Conservation (phyloP, 352 stramenopile species). For the Globisporangium iwayamae region DNA sequence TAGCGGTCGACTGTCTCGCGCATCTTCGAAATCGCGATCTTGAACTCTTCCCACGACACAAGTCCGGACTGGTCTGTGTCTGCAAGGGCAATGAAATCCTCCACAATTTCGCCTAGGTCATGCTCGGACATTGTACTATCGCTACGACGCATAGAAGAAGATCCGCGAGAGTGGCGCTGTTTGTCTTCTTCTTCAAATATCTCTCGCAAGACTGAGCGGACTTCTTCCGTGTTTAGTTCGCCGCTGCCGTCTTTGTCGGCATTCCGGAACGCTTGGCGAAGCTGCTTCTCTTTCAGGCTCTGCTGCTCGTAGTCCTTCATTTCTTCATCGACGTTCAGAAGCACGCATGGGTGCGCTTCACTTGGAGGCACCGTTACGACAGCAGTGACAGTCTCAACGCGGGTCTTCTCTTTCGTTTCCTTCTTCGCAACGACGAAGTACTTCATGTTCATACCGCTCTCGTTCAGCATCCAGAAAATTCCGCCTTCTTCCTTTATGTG, state of each 20-base stretch:
- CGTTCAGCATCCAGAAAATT: constrained; percentile 85
- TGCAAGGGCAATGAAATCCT: constrained; percentile 76
- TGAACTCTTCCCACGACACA: constrained; percentile 87
- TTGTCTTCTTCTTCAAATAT: constrained; percentile 74
- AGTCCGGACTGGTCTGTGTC: constrained; percentile 75
- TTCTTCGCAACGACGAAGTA: constrained; percentile 82
- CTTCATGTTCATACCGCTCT: constrained; percentile 72
- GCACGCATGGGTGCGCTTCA: constrained; percentile 52
- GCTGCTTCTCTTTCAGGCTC: constrained; percentile 83
- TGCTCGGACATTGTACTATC: constrained; percentile 54
- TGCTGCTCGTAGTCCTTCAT: constrained; percentile 69
- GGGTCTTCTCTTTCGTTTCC: constrained; percentile 40
- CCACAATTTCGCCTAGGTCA: constrained; percentile 51
- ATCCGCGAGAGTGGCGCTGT: constrained; percentile 23
- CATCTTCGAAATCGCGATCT: constrained; percentile 76
- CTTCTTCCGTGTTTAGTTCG: constrained; percentile 74
- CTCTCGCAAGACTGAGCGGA: constrained; percentile 62
- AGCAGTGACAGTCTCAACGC: constrained; percentile 51
- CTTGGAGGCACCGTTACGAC: constrained; percentile 46
- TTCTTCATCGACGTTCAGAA: constrained; percentile 67
- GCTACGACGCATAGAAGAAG: constrained; percentile 21
- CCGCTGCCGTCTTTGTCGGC: constrained; percentile 74
- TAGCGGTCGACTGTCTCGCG: constrained; percentile 63
- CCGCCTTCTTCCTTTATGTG: constrained; percentile 82
- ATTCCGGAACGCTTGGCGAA: constrained; percentile 73